A percentile compares a stretch with the other conserved stretches of the same genome.
These are phyloP conservation scores for Stephania yunnanensis DNA, from an alignment of 164 flowering plant species.

Conservation along the genomic window DNA sequence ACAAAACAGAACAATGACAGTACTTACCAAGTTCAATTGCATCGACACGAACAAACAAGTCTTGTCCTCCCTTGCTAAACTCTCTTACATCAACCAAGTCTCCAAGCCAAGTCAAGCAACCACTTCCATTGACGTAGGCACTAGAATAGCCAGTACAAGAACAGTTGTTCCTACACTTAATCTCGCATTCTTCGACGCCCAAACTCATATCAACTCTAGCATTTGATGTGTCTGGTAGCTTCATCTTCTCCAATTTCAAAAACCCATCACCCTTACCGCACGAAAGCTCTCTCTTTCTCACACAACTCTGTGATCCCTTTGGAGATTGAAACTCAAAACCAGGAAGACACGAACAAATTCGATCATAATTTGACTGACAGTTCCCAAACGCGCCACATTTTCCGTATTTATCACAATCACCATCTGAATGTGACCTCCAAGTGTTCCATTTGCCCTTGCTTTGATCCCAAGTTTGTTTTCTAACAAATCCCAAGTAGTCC, in stretches of 20 bases:
- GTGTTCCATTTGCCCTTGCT: background rate
- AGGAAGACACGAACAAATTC: constrained; percentile 11
- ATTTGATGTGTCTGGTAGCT: constrained; percentile 11
- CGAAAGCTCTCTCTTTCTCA: constrained; percentile 5
- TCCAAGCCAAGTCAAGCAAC: constrained; percentile 2
- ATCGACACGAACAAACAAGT: background rate
- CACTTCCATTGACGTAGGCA: constrained; percentile 1
- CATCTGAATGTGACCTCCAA: background rate
- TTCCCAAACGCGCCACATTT: constrained; percentile 5
- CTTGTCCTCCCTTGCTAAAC: background rate
- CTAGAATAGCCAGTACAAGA: constrained; percentile 4
- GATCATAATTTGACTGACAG: background rate
- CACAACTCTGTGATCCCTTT: constrained; percentile 16
- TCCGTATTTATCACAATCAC: background rate
- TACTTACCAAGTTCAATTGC: background rate
- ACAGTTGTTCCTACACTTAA: constrained; percentile 4
- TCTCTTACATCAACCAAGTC: constrained; percentile 3
- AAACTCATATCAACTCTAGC: background rate
- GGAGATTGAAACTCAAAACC: constrained; percentile 11
- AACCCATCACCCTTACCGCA: constrained; percentile 12
- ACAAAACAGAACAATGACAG: no score
- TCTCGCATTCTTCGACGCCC: background rate
- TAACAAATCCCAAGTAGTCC: background rate
- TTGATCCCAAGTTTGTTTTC: background rate
- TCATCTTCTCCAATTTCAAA: constrained; percentile 3